Evolutionary conservation across 1,284 basidiomycete genomes (phyloP), one percentile per base, ranked within the genome.

Genomic region (Puccinia horiana): DNA sequence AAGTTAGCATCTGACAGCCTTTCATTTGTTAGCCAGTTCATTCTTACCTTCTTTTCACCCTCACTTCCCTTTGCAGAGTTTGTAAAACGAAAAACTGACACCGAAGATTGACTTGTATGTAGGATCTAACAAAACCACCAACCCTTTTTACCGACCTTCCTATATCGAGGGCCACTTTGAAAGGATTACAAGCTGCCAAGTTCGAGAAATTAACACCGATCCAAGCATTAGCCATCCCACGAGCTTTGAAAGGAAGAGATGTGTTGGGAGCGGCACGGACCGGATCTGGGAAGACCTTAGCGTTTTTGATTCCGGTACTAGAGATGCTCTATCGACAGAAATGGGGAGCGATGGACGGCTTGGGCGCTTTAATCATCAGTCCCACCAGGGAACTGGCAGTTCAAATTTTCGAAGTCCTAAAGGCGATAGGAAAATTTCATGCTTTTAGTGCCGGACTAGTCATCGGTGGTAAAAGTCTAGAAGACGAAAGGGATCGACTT

Each of bases 331-430:
- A 93, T 85, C 89, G 92, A 69, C 88, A 89, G 82, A 92, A 91
- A 85, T 94, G 93, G 93, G 93, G 93, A 0, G 91, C 91, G 2
- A 90, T 91, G 83, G 93, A 94, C 86, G 93, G 93, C 9, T 90
- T 99, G 3, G 96, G 97, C 14, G 96, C 95, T 0, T 88, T 99
- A 67, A 91, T 99, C 84, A 94, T 99, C 84, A 96, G 94, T 2
- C 97, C 97, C 0, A 99, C 96, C 0, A 90, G 96, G 81, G 97
- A 99, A 88, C 89, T 99, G 77, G 95, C 96, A 0, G 93, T 98
- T 16, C 96, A 98, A 89, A 98, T 97, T 84, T 99, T 99, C 87
- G 95, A 96, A 81, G 96, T 98, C 6, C 88, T 99, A 14, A 91
- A 94, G 58, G 93, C 93, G 80, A 94, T 98, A 83, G 97, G 97